Conservation (phyloP, 495 filamentous ascomycete genomes). For the Aspergillus conjunctus region DNA sequence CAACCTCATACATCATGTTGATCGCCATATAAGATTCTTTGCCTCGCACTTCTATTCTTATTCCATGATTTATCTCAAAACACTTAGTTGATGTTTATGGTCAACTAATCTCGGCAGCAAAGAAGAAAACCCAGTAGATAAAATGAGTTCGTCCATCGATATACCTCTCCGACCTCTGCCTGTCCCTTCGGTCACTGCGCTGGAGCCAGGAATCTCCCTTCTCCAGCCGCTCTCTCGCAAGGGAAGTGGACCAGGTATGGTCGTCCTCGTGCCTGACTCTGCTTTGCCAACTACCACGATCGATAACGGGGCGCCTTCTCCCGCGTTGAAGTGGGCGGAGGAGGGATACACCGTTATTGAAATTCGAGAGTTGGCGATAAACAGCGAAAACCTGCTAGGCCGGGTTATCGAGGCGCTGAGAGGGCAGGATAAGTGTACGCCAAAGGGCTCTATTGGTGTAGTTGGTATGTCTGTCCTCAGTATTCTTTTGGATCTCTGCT, state of each 20-base stretch:
- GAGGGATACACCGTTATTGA: conserved; percentile 4
- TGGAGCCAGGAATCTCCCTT: neutral
- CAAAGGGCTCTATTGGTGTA: neutral
- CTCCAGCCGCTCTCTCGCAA: conserved; percentile 6
- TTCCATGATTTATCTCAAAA: too few relatives aligned
- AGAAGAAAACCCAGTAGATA: too few relatives aligned
- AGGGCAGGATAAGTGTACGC: neutral
- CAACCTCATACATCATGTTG: too few relatives aligned
- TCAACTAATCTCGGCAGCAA: too few relatives aligned
- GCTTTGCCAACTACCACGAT: neutral
- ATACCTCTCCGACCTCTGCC: neutral
- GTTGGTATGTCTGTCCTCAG: neutral
- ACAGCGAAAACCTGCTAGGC: neutral
- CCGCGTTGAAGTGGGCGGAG: conserved; percentile 10
- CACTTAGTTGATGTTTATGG: too few relatives aligned
- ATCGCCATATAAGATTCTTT: too few relatives aligned
- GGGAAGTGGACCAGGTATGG: conserved; percentile 8
- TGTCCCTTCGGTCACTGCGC: neutral
- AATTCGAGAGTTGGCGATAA: neutral
- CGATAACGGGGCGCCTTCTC: neutral
- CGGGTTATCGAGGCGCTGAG: neutral
- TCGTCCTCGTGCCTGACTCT: conserved; percentile 1
- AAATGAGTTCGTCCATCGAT: neutral
- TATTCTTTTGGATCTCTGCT: neutral
- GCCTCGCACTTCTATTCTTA: too few relatives aligned